Conservation (phyloP, 306 rosid genomes). For the Corylus avellana region DNA sequence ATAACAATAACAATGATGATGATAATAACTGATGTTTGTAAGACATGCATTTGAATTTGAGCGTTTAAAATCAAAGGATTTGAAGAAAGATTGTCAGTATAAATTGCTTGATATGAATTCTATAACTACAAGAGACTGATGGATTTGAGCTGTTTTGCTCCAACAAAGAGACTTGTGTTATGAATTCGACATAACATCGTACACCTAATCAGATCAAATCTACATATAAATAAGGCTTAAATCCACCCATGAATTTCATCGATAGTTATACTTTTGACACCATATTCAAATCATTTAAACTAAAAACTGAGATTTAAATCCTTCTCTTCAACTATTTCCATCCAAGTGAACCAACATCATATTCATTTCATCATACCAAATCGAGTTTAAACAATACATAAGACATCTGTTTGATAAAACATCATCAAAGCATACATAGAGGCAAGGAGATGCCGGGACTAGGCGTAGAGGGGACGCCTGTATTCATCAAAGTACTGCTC, state of each 20-base stretch:
- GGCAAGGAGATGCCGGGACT: conserved; percentile 19
- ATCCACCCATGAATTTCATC: background rate
- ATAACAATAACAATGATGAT: too few species aligned
- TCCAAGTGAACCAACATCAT: background rate
- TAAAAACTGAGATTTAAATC: background rate
- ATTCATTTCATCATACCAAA: background rate
- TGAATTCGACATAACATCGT: background rate
- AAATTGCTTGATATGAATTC: background rate
- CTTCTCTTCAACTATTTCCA: background rate
- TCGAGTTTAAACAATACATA: background rate
- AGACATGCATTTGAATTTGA: background rate
- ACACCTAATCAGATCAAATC: background rate
- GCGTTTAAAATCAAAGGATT: background rate
- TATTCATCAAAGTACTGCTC: conserved; percentile 83
- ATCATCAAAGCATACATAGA: background rate
- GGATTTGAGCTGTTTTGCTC: background rate
- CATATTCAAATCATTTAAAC: background rate
- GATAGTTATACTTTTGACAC: background rate
- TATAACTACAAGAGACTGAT: background rate
- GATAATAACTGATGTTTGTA: background rate
- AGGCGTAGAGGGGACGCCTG: conserved; percentile 75
- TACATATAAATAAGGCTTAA: background rate
- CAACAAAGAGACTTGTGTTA: background rate
- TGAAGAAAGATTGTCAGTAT: background rate
- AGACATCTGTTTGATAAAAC: conserved; percentile 4